These are phyloP conservation scores for Epichloe uncinata DNA, from an alignment of 2,329 filamentous ascomycete genomes.

Conservation along the genomic window DNA sequence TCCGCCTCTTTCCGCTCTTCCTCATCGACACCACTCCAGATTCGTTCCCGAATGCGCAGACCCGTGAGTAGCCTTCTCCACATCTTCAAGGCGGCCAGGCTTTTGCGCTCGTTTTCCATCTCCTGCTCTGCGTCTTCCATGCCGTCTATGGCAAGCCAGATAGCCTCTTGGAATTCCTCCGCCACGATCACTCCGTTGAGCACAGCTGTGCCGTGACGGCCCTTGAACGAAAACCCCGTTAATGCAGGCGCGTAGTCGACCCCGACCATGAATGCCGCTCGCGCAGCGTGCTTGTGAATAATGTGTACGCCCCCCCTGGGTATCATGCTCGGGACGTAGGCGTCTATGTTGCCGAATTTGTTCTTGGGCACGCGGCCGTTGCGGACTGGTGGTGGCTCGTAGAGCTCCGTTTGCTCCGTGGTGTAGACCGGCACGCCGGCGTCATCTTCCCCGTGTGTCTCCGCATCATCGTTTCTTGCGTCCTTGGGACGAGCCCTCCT, in stretches of 20 bases:
- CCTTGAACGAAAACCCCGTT: conserved; percentile 79
- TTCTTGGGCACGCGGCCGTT: conserved; percentile 75
- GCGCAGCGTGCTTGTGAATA: conserved; percentile 41
- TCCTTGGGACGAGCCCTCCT: conserved; percentile 27
- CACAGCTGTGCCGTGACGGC: conserved; percentile 74
- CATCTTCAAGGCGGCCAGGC: conserved; percentile 58
- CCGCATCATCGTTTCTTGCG: conserved; percentile 14
- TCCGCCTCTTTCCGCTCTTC: conserved; percentile 30
- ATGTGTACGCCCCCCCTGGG: conserved; percentile 67
- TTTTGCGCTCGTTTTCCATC: conserved; percentile 54
- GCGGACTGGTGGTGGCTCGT: conserved; percentile 62
- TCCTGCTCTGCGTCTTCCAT: conserved; percentile 53
- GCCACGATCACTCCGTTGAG: conserved; percentile 68
- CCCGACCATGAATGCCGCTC: conserved; percentile 61
- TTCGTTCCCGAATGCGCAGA: conserved; percentile 59
- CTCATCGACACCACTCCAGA: conserved; percentile 45
- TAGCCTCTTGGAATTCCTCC: conserved; percentile 54
- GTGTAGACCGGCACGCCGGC: conserved; percentile 46
- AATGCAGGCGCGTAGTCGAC: conserved; percentile 85
- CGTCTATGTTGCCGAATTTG: conserved; percentile 83
- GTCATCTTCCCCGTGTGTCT: conserved; percentile 15
- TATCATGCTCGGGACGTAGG: conserved; percentile 87
- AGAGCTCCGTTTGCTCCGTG: conserved; percentile 55
- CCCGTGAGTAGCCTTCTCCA: conserved; percentile 58
- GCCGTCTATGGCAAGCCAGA: conserved; percentile 54